Conservation (phyloP, 768 basidiomycete species). For the Boletus tomentosulus region DNA sequence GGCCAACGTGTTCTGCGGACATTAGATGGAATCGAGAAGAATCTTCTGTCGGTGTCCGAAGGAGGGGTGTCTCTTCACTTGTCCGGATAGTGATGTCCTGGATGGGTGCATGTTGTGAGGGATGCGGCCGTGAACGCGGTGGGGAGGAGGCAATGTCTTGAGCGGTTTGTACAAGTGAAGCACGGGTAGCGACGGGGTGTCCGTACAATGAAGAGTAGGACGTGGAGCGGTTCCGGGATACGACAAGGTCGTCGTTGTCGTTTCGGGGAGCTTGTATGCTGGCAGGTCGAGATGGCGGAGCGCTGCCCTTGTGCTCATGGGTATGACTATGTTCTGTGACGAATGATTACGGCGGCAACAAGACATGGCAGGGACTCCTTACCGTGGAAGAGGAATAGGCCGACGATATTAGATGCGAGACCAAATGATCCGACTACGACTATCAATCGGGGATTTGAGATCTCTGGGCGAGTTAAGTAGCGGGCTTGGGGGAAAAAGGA, state of each 20-base stretch:
- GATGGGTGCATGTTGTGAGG: not conserved
- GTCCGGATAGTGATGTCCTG: conserved; percentile 8
- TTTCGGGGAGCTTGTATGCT: conserved; percentile 29
- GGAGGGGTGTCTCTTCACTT: conserved; percentile 46
- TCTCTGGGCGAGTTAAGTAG: conserved; percentile 48
- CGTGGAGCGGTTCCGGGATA: conserved; percentile 33
- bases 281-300: conserved; percentile 35
- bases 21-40: conserved; percentile 8
- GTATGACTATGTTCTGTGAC: conserved; percentile 63
- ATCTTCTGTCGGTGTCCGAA: conserved; percentile 16
- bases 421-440: conserved; percentile 89
- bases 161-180: conserved; percentile 76
- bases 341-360: conserved; percentile 9
- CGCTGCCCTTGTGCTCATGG: conserved; percentile 42
- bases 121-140: not conserved
- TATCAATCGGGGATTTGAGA: conserved; percentile 82
- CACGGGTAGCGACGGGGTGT: conserved; percentile 67
- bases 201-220: conserved; percentile 67
- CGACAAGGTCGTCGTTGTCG: conserved; percentile 20
- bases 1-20: conserved; percentile 13
- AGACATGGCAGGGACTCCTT: conserved; percentile 17
- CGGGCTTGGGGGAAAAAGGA: not conserved
- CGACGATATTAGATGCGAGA: conserved; percentile 86
- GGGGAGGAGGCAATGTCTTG: conserved; percentile 61
- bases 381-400: conserved; percentile 95